These are phyloP conservation scores for Backusella tarrabulga DNA, from an alignment of 192 early-diverging fungal species.

Conservation along the genomic window DNA sequence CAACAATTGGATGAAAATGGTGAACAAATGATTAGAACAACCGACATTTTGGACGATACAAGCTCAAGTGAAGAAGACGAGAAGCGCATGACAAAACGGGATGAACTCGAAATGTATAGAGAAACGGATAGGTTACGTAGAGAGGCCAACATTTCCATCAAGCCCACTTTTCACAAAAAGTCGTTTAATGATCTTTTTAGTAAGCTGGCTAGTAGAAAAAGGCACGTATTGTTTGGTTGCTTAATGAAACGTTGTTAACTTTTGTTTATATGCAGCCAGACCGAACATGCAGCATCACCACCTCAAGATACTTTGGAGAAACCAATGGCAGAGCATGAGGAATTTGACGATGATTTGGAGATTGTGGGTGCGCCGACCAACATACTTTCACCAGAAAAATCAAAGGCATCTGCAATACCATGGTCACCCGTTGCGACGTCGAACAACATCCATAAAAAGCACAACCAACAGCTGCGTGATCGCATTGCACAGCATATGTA, in stretches of 20 bases:
- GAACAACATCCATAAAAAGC: constrained; percentile 5
- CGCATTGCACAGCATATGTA: constrained; percentile 22
- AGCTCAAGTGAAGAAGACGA: background rate
- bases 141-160: background rate
- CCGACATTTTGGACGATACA: background rate
- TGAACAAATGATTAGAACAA: background rate
- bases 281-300: background rate
- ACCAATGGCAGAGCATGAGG: background rate
- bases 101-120: constrained; percentile 7
- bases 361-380: constrained; percentile 21
- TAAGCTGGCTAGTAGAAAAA: background rate
- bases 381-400: background rate
- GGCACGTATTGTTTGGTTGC: background rate
- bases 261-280: background rate
- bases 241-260: background rate
- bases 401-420: background rate
- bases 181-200: background rate
- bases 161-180: constrained; percentile 14
- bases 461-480: constrained; percentile 17
- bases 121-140: constrained; percentile 1
- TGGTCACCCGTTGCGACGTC: background rate
- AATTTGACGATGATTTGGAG: constrained; percentile 31
- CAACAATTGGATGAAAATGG: background rate
- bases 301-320: background rate
- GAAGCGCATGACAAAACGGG: background rate